These are phyloP conservation scores for Aechmea fasciata DNA, from an alignment of 176 grass and related monocot species.

Conservation along the genomic window DNA sequence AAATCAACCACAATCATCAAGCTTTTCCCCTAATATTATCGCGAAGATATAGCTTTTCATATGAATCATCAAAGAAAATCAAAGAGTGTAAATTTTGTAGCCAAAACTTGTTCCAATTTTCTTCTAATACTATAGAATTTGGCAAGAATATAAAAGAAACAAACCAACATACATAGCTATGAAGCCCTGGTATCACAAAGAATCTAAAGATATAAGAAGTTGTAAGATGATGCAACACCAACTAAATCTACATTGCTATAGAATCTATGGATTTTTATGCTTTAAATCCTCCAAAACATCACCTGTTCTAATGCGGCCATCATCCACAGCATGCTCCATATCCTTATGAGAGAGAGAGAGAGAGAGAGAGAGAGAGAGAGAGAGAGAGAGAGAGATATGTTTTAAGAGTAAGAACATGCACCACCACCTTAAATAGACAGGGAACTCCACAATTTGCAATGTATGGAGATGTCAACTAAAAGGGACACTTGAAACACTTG, in stretches of 20 bases:
- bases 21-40: too few relatives aligned
- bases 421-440: neutral
- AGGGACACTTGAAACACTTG: neutral
- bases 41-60: too few relatives aligned
- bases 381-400: neutral
- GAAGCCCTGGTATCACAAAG: neutral
- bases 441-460: neutral
- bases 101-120: too few relatives aligned
- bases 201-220: neutral
- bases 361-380: neutral
- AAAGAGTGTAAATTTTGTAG: too few relatives aligned
- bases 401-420: too few relatives aligned
- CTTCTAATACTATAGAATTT: too few relatives aligned
- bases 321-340: conserved; percentile 1
- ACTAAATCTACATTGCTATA: neutral
- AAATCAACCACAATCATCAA: too few relatives aligned
- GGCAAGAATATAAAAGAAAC: too few relatives aligned
- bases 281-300: neutral
- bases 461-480: neutral
- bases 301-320: conserved; percentile 6
- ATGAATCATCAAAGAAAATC: neutral
- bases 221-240: neutral
- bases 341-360: neutral
- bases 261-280: neutral
- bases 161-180: neutral